Evolutionary conservation across 1,284 basidiomycete genomes (phyloP).

Genomic region (Megacollybia platyphylla): DNA sequence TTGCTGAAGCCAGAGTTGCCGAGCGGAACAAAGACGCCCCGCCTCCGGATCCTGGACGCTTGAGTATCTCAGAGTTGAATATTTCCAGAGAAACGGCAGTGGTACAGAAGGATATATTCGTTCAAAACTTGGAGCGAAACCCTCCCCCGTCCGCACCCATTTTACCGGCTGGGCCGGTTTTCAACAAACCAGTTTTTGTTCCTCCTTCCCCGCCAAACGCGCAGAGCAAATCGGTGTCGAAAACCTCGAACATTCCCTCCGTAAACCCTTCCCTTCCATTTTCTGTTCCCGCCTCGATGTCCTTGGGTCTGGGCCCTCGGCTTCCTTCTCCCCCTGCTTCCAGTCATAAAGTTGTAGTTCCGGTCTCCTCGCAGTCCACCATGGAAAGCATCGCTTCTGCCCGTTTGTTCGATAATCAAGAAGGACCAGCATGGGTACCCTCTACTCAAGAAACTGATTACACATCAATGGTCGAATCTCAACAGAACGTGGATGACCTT

Average conservation of each 20-base stretch:
- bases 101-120: too few relatives aligned
- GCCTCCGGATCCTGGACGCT: constrained; percentile 13
- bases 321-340: constrained; percentile 16
- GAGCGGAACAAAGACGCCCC: constrained; percentile 38
- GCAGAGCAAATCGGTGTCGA: constrained; percentile 2
- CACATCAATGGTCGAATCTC: constrained; percentile 20
- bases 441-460: constrained; percentile 48
- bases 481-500: constrained; percentile 15
- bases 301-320: constrained; percentile 28
- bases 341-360: constrained; percentile 13
- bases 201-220: constrained; percentile 19
- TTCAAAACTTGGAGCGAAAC: too few relatives aligned
- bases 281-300: constrained; percentile 27
- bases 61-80: constrained; percentile 41
- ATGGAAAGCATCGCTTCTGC: constrained; percentile 38
- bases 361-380: constrained; percentile 38
- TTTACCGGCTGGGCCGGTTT: constrained; percentile 31
- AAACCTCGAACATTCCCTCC: constrained; percentile 7
- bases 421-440: constrained; percentile 38
- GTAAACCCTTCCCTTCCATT: constrained; percentile 20
- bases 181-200: constrained; percentile 50
- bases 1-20: constrained; percentile 58
- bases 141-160: constrained; percentile 51
- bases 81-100: too few relatives aligned
- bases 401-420: constrained; percentile 32